Conservation (phyloP, 805 yeast genomes). For the Torulaspora indica region DNA sequence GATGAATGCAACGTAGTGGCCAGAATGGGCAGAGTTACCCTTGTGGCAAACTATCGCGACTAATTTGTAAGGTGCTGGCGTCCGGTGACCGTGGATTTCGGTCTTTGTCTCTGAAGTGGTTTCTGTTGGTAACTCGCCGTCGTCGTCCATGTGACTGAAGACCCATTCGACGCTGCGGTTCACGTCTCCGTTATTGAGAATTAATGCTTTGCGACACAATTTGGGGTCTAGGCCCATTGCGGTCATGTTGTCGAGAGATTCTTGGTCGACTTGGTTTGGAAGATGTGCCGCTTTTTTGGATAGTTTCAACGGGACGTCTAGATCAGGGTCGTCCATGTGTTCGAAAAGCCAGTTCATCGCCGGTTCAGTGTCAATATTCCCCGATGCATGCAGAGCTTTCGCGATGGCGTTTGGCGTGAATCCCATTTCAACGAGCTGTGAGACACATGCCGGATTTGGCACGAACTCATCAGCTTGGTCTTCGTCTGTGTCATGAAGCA, state of each 20-base stretch:
- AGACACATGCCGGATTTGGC: slow-evolving; percentile 54
- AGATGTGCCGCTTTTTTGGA: slow-evolving; percentile 20
- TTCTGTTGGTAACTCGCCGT: slow-evolving; percentile 47
- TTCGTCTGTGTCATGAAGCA: slow-evolving; percentile 27
- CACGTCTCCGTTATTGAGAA: slow-evolving; percentile 52
- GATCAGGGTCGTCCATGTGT: slow-evolving; percentile 79
- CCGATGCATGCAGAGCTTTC: slow-evolving; percentile 68
- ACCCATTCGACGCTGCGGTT: slow-evolving; percentile 90
- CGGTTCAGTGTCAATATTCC: slow-evolving; percentile 56
- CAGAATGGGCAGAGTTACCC: slow-evolving; percentile 84
- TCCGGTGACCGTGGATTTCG: slow-evolving; percentile 14
- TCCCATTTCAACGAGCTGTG: slow-evolving; percentile 75
- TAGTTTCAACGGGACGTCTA: slow-evolving; percentile 57
- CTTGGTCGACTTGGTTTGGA: slow-evolving; percentile 22
- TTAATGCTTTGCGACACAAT: slow-evolving; percentile 69
- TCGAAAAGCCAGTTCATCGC: slow-evolving; percentile 90
- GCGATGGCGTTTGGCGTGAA: slow-evolving; percentile 62
- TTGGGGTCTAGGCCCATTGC: slow-evolving; percentile 72
- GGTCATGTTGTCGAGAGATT: slow-evolving; percentile 26
- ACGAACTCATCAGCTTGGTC: slow-evolving; percentile 36
- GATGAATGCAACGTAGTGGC: slow-evolving; percentile 83
- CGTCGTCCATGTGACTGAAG: slow-evolving; percentile 74
- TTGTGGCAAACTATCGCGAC: slow-evolving; percentile 79
- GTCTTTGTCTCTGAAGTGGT: slow-evolving; percentile 4
- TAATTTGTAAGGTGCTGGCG: slow-evolving; percentile 34